A percentile compares a stretch with the other conserved stretches of the same genome.
phyloP scores from a whole-genome alignment of 148 eudicot species.

The Rhododendron ferrugineum region DNA sequence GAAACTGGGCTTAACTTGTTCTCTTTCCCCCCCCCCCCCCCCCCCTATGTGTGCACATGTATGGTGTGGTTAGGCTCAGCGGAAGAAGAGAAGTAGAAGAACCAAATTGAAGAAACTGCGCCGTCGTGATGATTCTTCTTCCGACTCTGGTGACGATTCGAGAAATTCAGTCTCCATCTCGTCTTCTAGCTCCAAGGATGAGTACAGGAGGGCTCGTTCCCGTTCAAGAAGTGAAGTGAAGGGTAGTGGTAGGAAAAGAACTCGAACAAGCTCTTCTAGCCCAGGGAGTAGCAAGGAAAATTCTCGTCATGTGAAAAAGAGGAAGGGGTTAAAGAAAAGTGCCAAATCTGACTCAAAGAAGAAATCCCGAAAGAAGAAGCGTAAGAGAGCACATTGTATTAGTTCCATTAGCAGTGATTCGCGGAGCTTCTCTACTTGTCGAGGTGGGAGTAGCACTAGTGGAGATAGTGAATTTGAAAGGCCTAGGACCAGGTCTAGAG shows the following conservation, averaged over 20 bases:
- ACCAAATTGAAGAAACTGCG: slow-evolving; percentile 51
- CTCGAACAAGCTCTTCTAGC: slow-evolving; percentile 29
- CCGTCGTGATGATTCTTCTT: slow-evolving; percentile 35
- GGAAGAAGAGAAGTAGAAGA: slow-evolving; percentile 51
- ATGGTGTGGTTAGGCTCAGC: slow-evolving; percentile 34
- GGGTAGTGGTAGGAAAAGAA: slow-evolving; percentile 42
- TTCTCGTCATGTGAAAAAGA: slow-evolving; percentile 36
- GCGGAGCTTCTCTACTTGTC: slow-evolving; percentile 28
- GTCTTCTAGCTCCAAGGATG: slow-evolving; percentile 34
- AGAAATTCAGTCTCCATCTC: slow-evolving; percentile 26
- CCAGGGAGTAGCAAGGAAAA: slow-evolving; percentile 28
- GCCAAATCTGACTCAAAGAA: slow-evolving; percentile 32
- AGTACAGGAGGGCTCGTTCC: slow-evolving; percentile 34
- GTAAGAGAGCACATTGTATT: slow-evolving; percentile 44
- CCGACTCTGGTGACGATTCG: slow-evolving; percentile 41
- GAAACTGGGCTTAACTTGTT: background rate
- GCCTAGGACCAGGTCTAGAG: slow-evolving; percentile 23
- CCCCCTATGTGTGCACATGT: slow-evolving; percentile 9
- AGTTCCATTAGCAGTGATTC: slow-evolving; percentile 49
- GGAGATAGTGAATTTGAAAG: slow-evolving; percentile 23
- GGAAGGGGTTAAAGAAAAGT: slow-evolving; percentile 40
- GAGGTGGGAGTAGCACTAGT: slow-evolving; percentile 14
- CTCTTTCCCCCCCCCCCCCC: too few species aligned
- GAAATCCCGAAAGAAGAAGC: slow-evolving; percentile 43
- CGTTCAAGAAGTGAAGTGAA: slow-evolving; percentile 35